Evolutionary conservation across 495 filamentous ascomycete species (phyloP).

Genomic region (Bryoglossum gracile): DNA sequence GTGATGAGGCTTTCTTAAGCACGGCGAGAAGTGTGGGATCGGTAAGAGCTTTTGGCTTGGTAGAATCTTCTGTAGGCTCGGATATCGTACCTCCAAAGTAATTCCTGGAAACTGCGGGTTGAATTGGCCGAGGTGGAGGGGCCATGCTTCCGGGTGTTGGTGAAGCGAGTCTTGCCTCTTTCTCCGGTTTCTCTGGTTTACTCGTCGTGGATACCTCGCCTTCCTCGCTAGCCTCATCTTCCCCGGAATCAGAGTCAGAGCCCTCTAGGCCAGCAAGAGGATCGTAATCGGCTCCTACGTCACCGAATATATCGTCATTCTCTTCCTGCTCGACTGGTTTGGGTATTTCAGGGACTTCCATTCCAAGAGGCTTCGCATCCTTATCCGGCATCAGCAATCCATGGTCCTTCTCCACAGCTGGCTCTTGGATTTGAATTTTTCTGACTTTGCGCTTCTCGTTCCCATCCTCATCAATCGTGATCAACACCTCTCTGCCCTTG

Average conservation of each 20-base stretch:
- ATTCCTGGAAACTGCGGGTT: conserved; percentile 36
- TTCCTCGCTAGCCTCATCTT: conserved; percentile 16
- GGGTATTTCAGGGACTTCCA: conserved; percentile 65
- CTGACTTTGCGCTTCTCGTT: conserved; percentile 80
- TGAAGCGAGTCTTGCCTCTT: conserved; percentile 15
- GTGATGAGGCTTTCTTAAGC: conserved; percentile 71
- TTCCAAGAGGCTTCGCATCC: conserved; percentile 59
- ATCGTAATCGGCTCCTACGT: conserved; percentile 79
- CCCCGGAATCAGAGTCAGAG: conserved; percentile 32
- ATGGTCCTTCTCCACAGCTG: conserved; percentile 32
- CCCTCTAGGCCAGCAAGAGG: conserved; percentile 66
- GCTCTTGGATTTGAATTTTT: conserved; percentile 36
- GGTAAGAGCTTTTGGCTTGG: conserved; percentile 41
- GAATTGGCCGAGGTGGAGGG: conserved; percentile 31
- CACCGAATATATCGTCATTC: conserved; percentile 80
- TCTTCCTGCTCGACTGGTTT: conserved; percentile 46
- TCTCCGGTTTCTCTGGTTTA: background rate
- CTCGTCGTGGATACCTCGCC: conserved; percentile 9
- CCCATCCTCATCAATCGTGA: conserved; percentile 80
- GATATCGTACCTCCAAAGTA: conserved; percentile 52
- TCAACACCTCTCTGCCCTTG: conserved; percentile 72
- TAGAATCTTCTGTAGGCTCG: conserved; percentile 20
- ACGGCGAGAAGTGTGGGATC: conserved; percentile 80
- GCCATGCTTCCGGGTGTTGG: conserved; percentile 31
- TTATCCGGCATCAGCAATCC: conserved; percentile 59